Evolutionary conservation across 108 stramenopile genomes (phyloP).

Genomic region (Fragilaria crotonensis): DNA sequence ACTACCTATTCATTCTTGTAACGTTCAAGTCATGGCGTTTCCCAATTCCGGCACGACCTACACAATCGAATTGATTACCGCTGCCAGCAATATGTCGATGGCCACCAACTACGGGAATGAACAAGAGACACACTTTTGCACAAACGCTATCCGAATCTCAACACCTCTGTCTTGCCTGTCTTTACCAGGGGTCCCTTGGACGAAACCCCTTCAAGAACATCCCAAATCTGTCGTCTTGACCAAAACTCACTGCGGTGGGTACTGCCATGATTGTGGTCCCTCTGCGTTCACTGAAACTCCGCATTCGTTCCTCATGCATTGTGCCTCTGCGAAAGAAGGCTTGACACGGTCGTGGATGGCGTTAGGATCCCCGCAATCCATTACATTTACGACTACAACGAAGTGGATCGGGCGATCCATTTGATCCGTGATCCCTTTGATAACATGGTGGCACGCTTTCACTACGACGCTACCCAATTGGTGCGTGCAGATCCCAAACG

Average conservation of each 20-base stretch:
- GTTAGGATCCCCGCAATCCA: background rate
- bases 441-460: slow-evolving; percentile 66
- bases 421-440: slow-evolving; percentile 59
- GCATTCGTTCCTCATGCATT: background rate
- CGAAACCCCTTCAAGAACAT: slow-evolving; percentile 15
- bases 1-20: too few species aligned
- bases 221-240: slow-evolving; percentile 32
- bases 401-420: slow-evolving; percentile 56
- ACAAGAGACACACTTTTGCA: slow-evolving; percentile 13
- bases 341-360: slow-evolving; percentile 5
- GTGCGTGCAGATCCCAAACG: slow-evolving; percentile 8
- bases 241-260: slow-evolving; percentile 75
- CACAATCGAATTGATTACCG: slow-evolving; percentile 28
- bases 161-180: slow-evolving; percentile 24
- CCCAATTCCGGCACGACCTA: slow-evolving; percentile 41
- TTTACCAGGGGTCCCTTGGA: slow-evolving; percentile 40
- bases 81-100: slow-evolving; percentile 14
- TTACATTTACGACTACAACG: slow-evolving; percentile 22
- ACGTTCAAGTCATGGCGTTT: slow-evolving; percentile 48
- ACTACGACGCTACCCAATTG: slow-evolving; percentile 32
- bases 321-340: slow-evolving; percentile 14
- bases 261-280: slow-evolving; percentile 24
- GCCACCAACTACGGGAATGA: slow-evolving; percentile 26
- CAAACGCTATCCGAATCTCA: background rate
- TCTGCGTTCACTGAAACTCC: background rate